Base-by-base conservation (phyloP, 2,329 filamentous ascomycete genomes). In the Aspergillus glaucus region DNA sequence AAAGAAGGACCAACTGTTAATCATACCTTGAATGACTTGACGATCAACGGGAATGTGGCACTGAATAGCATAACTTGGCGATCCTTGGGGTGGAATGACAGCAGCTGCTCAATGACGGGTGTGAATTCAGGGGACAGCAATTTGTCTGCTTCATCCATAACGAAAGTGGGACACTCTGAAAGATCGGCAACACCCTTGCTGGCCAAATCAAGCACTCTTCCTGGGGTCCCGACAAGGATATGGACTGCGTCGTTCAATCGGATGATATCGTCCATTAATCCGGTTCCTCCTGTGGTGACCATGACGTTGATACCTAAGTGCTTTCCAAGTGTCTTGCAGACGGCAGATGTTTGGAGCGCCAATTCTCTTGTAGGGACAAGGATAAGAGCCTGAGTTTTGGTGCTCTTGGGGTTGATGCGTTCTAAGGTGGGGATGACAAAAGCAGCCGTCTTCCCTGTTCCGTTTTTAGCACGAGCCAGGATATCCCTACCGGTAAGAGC, bases 101-200 rank as follows among this genome's bases (percentile, higher is more conserved):
- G 79, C 19, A 98, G 79, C 69, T 98, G 90, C 72, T 98, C 94
- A 58, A 98, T 95, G 55, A 95, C 91, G 22, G 92, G 90, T 6
- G 93, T 98, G 67, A 98, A 98, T 68, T 98, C 93, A 51, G 88
- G 83, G 6, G 93, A 98, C 45, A 98, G 81, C 52, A 98, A 84
- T 77, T 98, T 98, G 73, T 98, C 93, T 48, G 93, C 93, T 71
- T 98, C 93, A 65, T 98, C 93, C 93, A 98, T 98, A 74, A 98
- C 89, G 68, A 98, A 98, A 65, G 94, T 97, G 62, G 90, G 86
- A 68, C 93, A 97, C 73, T 94, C 87, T 62, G 91, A 94, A 44
- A 98, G 80, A 71, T 98, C 93, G 55, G 93, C 93, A 51, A 98
- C 91, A 56, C 88, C 90, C 76, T 98, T 97, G 69, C 91, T 90